phyloP scores from a whole-genome alignment of 1,284 basidiomycete species.

The Cutaneotrichosporon daszewskae region DNA sequence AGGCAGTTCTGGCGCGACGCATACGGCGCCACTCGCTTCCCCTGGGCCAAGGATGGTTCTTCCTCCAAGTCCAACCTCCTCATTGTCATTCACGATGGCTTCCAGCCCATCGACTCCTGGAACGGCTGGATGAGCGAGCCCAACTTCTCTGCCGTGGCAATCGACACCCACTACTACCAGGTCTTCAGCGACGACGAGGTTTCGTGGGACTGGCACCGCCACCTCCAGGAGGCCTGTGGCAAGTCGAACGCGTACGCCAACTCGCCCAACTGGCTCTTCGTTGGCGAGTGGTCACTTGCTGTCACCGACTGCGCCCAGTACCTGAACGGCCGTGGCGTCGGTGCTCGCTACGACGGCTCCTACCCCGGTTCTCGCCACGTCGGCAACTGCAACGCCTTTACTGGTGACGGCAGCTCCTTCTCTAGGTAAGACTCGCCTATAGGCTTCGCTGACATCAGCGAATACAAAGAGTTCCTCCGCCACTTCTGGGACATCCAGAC shows the following conservation, averaged over 20 bases:
- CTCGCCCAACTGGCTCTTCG: constrained; percentile 63
- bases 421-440: constrained; percentile 41
- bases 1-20: constrained; percentile 62
- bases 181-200: constrained; percentile 63
- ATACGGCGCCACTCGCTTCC: constrained; percentile 64
- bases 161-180: constrained; percentile 81
- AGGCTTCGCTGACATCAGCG: constrained; percentile 32
- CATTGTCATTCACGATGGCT: constrained; percentile 76
- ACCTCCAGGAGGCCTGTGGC: constrained; percentile 59
- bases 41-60: constrained; percentile 48
- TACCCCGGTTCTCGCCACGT: constrained; percentile 60
- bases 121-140: constrained; percentile 58
- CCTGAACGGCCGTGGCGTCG: constrained; percentile 8
- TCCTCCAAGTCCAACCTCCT: constrained; percentile 29
- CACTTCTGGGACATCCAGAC: constrained; percentile 78
- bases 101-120: constrained; percentile 73
- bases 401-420: constrained; percentile 67
- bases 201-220: constrained; percentile 55
- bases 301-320: constrained; percentile 49
- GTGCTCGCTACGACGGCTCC: constrained; percentile 55
- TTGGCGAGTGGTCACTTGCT: constrained; percentile 73
- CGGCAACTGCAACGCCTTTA: constrained; percentile 66
- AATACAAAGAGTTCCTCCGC: constrained; percentile 76
- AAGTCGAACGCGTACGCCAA: constrained; percentile 51
- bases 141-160: constrained; percentile 59